A percentile compares a stretch with the other conserved stretches of the same genome.
These are phyloP conservation scores for Cryphonectria naterciae DNA, from an alignment of 2,329 filamentous ascomycete species.

Conservation along the genomic window DNA sequence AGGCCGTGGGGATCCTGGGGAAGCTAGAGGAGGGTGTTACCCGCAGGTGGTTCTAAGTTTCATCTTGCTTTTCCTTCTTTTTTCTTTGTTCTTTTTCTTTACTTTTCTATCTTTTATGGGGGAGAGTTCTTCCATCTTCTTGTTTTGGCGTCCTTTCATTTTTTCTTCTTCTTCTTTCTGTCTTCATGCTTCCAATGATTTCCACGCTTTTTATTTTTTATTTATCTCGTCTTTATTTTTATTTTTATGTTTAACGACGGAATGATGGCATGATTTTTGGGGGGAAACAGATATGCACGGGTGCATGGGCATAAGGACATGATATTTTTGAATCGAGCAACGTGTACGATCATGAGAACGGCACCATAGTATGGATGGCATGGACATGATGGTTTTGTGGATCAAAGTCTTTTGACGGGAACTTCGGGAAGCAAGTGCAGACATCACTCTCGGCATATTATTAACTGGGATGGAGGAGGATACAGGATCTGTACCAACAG, in stretches of 20 bases:
- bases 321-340: neutral
- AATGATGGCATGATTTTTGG: neutral
- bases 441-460: neutral
- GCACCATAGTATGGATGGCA: neutral
- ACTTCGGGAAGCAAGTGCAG: neutral
- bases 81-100: neutral
- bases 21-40: slow-evolving; percentile 52
- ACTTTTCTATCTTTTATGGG: neutral
- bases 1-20: slow-evolving; percentile 56
- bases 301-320: neutral
- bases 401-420: neutral
- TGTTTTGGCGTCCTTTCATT: neutral
- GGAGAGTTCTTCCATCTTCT: neutral
- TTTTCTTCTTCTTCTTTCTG: neutral
- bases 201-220: neutral
- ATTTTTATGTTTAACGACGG: neutral
- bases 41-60: slow-evolving; percentile 46
- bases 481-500: neutral
- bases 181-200: neutral
- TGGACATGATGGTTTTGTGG: neutral
- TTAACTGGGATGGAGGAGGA: neutral
- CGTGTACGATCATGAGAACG: neutral
- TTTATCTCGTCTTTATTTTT: neutral
- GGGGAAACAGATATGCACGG: neutral
- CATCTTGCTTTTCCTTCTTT: neutral